Percentiles rank a stretch among this genome's conserved stretches.
Evolutionary conservation across 345 rosid species (phyloP).

Genomic region (Psidium guajava): DNA sequence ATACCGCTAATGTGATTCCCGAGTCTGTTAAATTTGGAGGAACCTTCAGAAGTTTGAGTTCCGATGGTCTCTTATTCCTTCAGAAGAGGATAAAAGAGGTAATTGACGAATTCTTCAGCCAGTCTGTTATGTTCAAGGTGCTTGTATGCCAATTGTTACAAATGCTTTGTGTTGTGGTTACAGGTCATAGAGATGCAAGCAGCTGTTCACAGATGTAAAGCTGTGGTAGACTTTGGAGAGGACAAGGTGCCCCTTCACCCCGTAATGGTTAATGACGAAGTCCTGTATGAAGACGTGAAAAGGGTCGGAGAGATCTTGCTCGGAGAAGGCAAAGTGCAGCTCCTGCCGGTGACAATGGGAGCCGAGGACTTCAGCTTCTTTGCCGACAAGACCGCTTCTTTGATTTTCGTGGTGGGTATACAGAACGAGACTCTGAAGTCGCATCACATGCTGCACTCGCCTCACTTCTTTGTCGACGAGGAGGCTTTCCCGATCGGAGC

Average conservation of each 20-base stretch:
- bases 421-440: slow-evolving; percentile 43
- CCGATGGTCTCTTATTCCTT: slow-evolving; percentile 39
- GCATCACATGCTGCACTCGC: slow-evolving; percentile 44
- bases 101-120: neutral
- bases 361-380: slow-evolving; percentile 68
- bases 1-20: slow-evolving; percentile 47
- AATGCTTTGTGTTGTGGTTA: neutral
- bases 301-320: slow-evolving; percentile 37
- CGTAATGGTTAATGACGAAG: slow-evolving; percentile 39
- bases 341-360: slow-evolving; percentile 48
- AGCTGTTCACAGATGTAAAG: slow-evolving; percentile 43
- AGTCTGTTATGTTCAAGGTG: neutral
- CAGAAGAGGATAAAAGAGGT: slow-evolving; percentile 45
- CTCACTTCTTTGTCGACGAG: slow-evolving; percentile 52
- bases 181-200: slow-evolving; percentile 61
- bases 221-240: slow-evolving; percentile 37
- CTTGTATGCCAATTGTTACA: neutral
- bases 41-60: slow-evolving; percentile 51
- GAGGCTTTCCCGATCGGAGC: slow-evolving; percentile 55
- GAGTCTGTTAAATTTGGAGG: slow-evolving; percentile 42
- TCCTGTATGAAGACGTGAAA: slow-evolving; percentile 38
- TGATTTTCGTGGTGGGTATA: slow-evolving; percentile 39
- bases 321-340: slow-evolving; percentile 43
- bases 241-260: slow-evolving; percentile 40
- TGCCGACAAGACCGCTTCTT: slow-evolving; percentile 43